Evolutionary conservation across 2,329 filamentous ascomycete genomes (phyloP), one percentile per base, ranked within the genome.

Genomic region (Daldinia sp.): DNA sequence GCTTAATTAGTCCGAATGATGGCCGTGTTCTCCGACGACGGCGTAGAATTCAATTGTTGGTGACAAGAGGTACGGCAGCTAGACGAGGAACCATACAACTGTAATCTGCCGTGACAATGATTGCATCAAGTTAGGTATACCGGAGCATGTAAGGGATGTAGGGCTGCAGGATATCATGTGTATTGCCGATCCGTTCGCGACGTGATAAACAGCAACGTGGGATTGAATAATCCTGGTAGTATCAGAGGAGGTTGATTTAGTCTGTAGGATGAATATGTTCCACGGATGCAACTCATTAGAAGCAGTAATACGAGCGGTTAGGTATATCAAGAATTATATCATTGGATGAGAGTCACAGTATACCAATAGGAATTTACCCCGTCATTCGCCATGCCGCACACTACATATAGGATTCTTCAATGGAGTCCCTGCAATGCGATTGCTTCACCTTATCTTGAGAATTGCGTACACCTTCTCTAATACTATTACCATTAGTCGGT

Each of bases 311-410:
- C 2, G 15, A 12, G 46, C 46, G 6, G 15, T 10, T 51, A 51
- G 13, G 6, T 51, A 30, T n/a, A 51, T 51, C 3, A 33, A 51
- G 1, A 18, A 5, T 5, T 18, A 18, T 33, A 7, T 33, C 5
- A 33, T 51, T 30, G 46, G 46, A 33, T 51, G 7, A 15, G 15
- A 33, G 3, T 33, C 33, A 33, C 26, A 26, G 18, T 13, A 18
- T 51, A 33, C 46, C 46, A 51, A 51, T 51, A 13, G 46, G 46
- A 51, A n/a, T 10, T 30, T 18, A 18, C 26, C 46, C 46, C 46
- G 26, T 28, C 13, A 26, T 50, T 50, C 26, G 10, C 5, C 15
- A 30, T 51, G 28, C 26, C 46, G 13, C 46, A 33, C 46, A 26
- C 6, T 26, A 26, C 46, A 33, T 51, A 51, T 28, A 30, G 28